Base-by-base conservation (phyloP, 2,329 filamentous ascomycete genomes). In the Colletotrichum eremochloae region DNA sequence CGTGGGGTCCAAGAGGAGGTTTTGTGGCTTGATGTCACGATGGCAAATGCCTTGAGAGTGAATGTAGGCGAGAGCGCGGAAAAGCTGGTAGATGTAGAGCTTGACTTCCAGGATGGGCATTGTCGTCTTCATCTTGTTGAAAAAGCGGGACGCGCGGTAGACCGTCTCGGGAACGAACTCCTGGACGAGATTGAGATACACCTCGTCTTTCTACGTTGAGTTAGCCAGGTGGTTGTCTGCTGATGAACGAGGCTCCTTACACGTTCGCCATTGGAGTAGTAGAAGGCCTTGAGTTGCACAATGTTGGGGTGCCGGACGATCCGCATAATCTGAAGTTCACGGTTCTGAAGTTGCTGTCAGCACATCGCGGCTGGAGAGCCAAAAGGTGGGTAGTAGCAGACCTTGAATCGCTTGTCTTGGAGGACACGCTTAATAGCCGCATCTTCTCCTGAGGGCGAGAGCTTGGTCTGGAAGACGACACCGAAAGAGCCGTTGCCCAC, bases 401-500 rank as follows among this genome's bases (percentile, higher is more conserved):
- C 96, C 94, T 99, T 99, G 92, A 99, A 99, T 81, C 96, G 92
- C 89, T 99, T 99, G 88, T 99, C 96, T 82, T 99, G 96, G 71
- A 99, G 90, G 73, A 99, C 96, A 78, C 96, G 93, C 89, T 99
- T 99, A 88, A 99, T 99, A 82, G 96, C 96, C 66, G 96, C 96
- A 86, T 99, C 96, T 84, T 99, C 96, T 75, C 96, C 96, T 75
- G 94, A 96, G n/a, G 96, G 96, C 74, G 96, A 96, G 79, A 99
- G 90, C 87, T 98, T 98, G 70, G 96, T 99, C 86, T 99, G 96
- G 84, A 99, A 99, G 76, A 99, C 96, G 63, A 99, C 96, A 76
- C 96, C 96, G 78, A 99, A 99, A 46, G 96, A 98, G 77, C 96
- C 96, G 86, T 99, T 99, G 82, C 96, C 96, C 61, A 99, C 96